Evolutionary conservation across 352 stramenopile genomes (phyloP), one percentile per base, ranked within the genome.

Genomic region (Phytophthora melonis): DNA sequence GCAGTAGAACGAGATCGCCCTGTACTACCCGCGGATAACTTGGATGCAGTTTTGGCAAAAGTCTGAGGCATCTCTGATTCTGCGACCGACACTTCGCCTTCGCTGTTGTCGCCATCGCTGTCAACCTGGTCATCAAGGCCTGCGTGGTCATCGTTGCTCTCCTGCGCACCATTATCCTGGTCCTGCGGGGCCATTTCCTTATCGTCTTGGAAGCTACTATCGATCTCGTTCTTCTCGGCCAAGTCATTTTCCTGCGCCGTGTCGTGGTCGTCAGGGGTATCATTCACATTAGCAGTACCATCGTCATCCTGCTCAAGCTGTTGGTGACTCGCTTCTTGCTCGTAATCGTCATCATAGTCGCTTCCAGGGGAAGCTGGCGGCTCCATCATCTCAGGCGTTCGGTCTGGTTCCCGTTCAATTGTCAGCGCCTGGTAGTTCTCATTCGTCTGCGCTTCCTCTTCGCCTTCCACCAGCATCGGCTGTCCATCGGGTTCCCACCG

Each of bases 401-500:
- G 56, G 30, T 49, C 30, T 14, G 47, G 21, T 7, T 36, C 52
- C 39, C 23, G 43, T 3, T 63, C 56, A 4, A 30, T 45, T n/a
- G 54, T 57, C 25, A 71, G 0, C 18, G 49, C 53, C n/a, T 69
- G 63, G n/a, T 70, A 63, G 23, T 70, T 56, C 18, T 64, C 55
- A 39, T 39, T 36, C 4, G 63, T 67, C 32, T 61, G 57, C 30
- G 58, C 50, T 18, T 69, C 45, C 39, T 76, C 67, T 73, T 72
- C 71, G 9, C 64, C 77, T 50, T 83, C 79, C 18, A 93, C 76
- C 8, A 77, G 58, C 47, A 91, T 82, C 34, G 72, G 76, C 58
- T 84, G 68, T 3, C 45, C 52, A 0, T 66, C 39, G 0, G 68
- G 60, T 77, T 94, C 86, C 89, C 89, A 96, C 25, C 84, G 83